Conservation (phyloP, 2,329 filamentous ascomycete genomes). For the Periconia sp. region DNA sequence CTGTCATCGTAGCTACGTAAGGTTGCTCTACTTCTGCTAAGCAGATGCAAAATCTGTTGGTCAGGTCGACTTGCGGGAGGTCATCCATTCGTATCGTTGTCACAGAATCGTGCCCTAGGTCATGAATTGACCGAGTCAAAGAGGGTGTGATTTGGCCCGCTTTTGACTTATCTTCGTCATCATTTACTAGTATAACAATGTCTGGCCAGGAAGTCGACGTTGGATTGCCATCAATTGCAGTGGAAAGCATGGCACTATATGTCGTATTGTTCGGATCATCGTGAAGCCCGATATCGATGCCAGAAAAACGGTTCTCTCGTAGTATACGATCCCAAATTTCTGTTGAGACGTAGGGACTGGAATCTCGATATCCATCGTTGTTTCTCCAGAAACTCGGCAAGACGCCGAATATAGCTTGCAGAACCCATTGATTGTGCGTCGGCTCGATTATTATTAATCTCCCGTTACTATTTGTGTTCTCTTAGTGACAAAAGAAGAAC, state of each 20-base stretch:
- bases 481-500: too few relatives aligned
- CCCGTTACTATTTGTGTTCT: too few relatives aligned
- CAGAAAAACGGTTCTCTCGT: constrained; percentile 32
- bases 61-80: too few relatives aligned
- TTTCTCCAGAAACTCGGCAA: constrained; percentile 1
- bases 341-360: constrained; percentile 28
- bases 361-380: constrained; percentile 17
- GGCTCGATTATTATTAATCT: constrained; percentile 4
- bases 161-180: too few relatives aligned
- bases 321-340: constrained; percentile 40
- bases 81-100: too few relatives aligned
- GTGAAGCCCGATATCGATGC: constrained; percentile 19
- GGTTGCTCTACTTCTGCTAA: too few relatives aligned
- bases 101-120: too few relatives aligned
- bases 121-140: too few relatives aligned
- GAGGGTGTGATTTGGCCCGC: too few relatives aligned
- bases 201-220: background rate
- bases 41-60: too few relatives aligned
- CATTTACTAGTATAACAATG: background rate
- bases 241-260: constrained; percentile 8
- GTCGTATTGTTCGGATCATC: background rate
- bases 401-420: constrained; percentile 2
- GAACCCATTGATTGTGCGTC: background rate
- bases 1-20: background rate
- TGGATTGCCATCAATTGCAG: background rate